Conservation (phyloP, 2,329 filamentous ascomycete genomes). For the Tolypocladium pustulatum region DNA sequence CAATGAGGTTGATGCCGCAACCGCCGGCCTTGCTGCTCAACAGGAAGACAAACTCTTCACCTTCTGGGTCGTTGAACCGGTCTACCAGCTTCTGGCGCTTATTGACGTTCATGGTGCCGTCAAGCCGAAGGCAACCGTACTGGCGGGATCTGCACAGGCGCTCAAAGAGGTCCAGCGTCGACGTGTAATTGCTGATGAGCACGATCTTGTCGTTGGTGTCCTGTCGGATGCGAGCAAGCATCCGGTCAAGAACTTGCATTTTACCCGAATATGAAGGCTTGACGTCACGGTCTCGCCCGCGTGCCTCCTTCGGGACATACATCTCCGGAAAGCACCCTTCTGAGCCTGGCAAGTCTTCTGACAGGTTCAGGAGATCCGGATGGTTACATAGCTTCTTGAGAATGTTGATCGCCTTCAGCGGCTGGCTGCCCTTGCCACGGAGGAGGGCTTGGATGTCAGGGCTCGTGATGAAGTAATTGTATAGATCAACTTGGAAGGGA, state of each 20-base stretch:
- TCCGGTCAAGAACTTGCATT: constrained; percentile 95
- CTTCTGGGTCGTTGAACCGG: constrained; percentile 90
- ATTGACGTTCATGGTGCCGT: constrained; percentile 95
- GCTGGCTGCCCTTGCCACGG: constrained; percentile 88
- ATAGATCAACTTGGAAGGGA: constrained; percentile 84
- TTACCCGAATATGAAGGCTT: constrained; percentile 97
- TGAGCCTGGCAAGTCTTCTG: constrained; percentile 76
- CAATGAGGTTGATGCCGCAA: constrained; percentile 91
- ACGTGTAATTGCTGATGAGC: constrained; percentile 95
- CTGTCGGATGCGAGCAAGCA: constrained; percentile 89
- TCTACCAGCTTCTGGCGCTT: constrained; percentile 97
- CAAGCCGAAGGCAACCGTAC: constrained; percentile 81
- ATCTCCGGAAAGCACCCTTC: constrained; percentile 75
- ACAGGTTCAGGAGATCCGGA: constrained; percentile 78
- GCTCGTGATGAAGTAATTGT: constrained; percentile 95
- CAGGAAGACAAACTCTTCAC: constrained; percentile 87
- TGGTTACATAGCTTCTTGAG: constrained; percentile 99
- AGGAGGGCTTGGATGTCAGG: constrained; percentile 89
- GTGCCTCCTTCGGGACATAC: constrained; percentile 76
- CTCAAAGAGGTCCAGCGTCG: constrained; percentile 91
- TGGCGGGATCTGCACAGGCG: constrained; percentile 73
- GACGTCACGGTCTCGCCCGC: constrained; percentile 83
- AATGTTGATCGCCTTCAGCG: constrained; percentile 90
- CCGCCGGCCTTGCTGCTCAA: constrained; percentile 94
- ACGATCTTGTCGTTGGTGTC: constrained; percentile 99